Evolutionary conservation across 1,139 yeast species (phyloP).

Genomic region (Debaryomyces coudertii): DNA sequence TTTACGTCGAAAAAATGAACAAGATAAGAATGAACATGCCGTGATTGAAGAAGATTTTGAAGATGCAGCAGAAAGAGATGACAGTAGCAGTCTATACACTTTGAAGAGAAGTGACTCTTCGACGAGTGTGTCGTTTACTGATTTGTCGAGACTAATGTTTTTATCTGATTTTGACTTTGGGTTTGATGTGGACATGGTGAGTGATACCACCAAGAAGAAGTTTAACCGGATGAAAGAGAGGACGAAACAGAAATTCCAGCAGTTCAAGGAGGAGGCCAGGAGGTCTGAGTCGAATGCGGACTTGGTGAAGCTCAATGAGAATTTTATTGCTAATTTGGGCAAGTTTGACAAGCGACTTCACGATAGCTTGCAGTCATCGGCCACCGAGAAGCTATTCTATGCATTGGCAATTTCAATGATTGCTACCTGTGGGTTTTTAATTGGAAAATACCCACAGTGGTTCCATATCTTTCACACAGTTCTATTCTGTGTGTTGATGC

Average conservation of each 20-base stretch:
- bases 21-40: constrained; percentile 2
- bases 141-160: constrained; percentile 40
- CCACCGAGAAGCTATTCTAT: constrained; percentile 81
- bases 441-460: constrained; percentile 76
- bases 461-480: constrained; percentile 78
- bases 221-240: constrained; percentile 40
- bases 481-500: constrained; percentile 68
- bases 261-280: constrained; percentile 21
- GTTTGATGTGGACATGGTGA: constrained; percentile 39
- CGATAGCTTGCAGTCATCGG: constrained; percentile 53
- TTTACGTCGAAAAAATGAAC: constrained; percentile 9
- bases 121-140: constrained; percentile 40
- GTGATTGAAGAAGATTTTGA: constrained; percentile 4
- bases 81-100: neutral
- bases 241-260: constrained; percentile 38
- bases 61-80: neutral
- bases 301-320: constrained; percentile 36
- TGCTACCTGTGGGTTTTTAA: constrained; percentile 71
- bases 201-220: constrained; percentile 38
- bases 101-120: constrained; percentile 34
- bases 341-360: constrained; percentile 62
- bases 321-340: constrained; percentile 45
- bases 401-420: constrained; percentile 71
- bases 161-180: constrained; percentile 52
- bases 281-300: constrained; percentile 24